Base-by-base conservation (phyloP, 345 rosid species). In the Schrenkiella parvula region DNA sequence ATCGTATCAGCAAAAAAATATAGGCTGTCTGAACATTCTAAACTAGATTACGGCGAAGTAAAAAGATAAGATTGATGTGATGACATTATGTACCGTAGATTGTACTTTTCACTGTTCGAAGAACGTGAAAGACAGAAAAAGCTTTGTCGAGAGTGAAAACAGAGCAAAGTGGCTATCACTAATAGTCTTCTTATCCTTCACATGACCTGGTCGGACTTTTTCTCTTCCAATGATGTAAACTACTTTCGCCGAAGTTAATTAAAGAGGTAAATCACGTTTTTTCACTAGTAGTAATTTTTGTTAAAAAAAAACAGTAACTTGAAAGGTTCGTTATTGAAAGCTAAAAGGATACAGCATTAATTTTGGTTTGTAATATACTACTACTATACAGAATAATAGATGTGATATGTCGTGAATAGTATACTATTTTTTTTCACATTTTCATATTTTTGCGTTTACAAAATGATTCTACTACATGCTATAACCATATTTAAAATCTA, bases 141-240 rank as follows among this genome's bases (percentile, higher is more conserved):
- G 66, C 14, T 64, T 47, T 25, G 66, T 2, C 48, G 42, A 66
- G 78, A 37, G 22, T 74, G 67, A 38, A 66, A 74, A 59, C 56
- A 66, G 29, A 66, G 5, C 37, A 74, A 47, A 57, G 67, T 66
- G 54, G 37, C 55, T 50, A 32, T 43, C 44, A 54, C 64, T 19
- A 14, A 3, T 65, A 55, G 32, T 64, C 65, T 37, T n/a, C n/a
- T 65, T 47, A 48, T 67, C 62, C 53, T 74, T 74, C 78, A 74
- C 78, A 67, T 74, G 78, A 50, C 55, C 29, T 74, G 68, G 73
- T 67, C 78, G 73, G 78, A 22, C 46, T 56, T 64, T 25, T 54
- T 41, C 28, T 10, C 14, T 1, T 34, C 21, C 71, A 73, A 10
- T 56, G n/a, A n/a, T 34, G 25, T 23, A 65, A 25, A 46, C 25